A percentile compares a stretch with the other conserved stretches of the same genome.
Evolutionary conservation across 345 rosid species (phyloP).

Genomic region (Eutrema heterophyllum): DNA sequence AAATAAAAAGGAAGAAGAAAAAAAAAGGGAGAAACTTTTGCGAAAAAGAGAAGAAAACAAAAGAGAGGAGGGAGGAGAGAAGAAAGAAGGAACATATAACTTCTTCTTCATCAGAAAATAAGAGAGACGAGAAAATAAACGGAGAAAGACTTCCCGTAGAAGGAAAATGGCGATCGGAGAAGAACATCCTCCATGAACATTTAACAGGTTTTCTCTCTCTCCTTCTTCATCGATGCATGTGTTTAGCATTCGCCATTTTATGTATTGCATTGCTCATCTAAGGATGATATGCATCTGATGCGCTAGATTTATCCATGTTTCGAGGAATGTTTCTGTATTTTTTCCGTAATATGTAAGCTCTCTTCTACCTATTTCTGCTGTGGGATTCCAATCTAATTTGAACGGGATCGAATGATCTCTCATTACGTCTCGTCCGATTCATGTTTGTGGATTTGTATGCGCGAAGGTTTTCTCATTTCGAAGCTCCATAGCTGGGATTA

Average conservation of each 20-base stretch:
- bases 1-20: not conserved
- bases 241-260: not conserved
- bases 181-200: slow-evolving; percentile 29
- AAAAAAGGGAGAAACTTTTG: not conserved
- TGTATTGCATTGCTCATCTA: not conserved
- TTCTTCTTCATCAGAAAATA: not conserved
- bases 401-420: slow-evolving; percentile 11
- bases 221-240: not conserved
- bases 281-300: not conserved
- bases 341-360: not conserved
- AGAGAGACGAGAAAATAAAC: not conserved
- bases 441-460: not conserved
- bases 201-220: slow-evolving; percentile 18
- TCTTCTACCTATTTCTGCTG: not conserved
- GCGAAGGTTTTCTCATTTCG: not conserved
- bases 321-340: not conserved
- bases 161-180: slow-evolving; percentile 36
- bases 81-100: not conserved
- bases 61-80: not conserved
- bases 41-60: not conserved
- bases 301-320: not conserved
- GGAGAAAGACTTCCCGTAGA: slow-evolving; percentile 7
- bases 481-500: not conserved
- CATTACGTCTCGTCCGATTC: not conserved
- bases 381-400: not conserved